Conservation (phyloP, 2,329 filamentous ascomycete species). For the Beauveria scarabaeidicola region DNA sequence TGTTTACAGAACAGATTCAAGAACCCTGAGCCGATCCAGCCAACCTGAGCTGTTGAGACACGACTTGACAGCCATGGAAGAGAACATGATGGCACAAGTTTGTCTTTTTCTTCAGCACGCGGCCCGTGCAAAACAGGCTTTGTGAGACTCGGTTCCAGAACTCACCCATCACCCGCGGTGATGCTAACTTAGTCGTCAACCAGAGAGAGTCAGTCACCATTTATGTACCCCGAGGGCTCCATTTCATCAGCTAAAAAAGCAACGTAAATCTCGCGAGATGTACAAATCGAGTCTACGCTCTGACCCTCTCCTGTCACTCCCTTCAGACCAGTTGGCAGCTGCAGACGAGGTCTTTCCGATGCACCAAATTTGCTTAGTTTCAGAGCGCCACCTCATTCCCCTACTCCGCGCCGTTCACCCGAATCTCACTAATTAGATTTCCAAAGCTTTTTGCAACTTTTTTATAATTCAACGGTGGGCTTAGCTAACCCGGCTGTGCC, state of each 20-base stretch:
- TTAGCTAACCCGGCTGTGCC: neutral
- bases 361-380: slow-evolving; percentile 2
- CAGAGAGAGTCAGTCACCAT: too few relatives aligned
- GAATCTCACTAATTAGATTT: neutral
- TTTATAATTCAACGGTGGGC: neutral
- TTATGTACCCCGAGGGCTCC: neutral
- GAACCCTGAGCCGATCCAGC: too few relatives aligned
- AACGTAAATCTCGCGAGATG: neutral
- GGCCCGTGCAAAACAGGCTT: neutral
- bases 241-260: neutral
- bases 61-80: too few relatives aligned
- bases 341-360: neutral
- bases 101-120: neutral
- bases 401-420: neutral
- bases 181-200: neutral
- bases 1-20: too few relatives aligned
- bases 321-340: neutral
- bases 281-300: neutral
- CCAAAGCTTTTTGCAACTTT: neutral
- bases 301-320: neutral
- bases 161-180: neutral
- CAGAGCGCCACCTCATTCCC: neutral
- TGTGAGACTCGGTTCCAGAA: neutral
- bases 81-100: neutral
- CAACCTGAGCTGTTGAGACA: too few relatives aligned